Base-by-base conservation (phyloP, 805 yeast genomes). In the Teunomyces panamensis region DNA sequence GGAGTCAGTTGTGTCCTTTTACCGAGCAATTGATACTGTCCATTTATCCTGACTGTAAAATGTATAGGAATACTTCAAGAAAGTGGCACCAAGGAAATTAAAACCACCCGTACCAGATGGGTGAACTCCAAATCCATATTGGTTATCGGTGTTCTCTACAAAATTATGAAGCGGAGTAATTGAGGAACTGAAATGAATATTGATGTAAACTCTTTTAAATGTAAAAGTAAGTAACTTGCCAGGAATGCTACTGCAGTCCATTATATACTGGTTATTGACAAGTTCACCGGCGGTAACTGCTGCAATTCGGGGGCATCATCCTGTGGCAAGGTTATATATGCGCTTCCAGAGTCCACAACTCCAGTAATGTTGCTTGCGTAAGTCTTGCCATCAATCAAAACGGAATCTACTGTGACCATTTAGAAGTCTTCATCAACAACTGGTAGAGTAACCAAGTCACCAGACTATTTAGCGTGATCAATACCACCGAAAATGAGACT, bases 11-110 rank as follows among this genome's bases (percentile, higher is more conserved):
- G 74, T 55, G 42, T 54, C 62, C 39, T 63, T 68, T 2, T 74
- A 83, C 51, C 74, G 79, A 3, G 82, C 83, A 10, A 79, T 33
- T 1, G 75, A 74, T 20, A 79, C 55, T 46, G 71, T 69, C 26
- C 63, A 56, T 35, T 68, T 64, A 30, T 75, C 82, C 42, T 81
- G 58, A 60, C 83, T 84, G 49, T 72, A 83, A 41, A 80, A 84
- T 34, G 75, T 70, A 54, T 81, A 81, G 0, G 78, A 79, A 27
- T 74, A 61, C 49, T 77, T 68, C 48, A 83, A 58, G 61, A 83
- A 77, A 4, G 76, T 65, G 58, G 80, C 84, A 43, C 87, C 87
- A 13, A 17, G 17, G 17, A 80, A 60, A 6, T 75, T 41, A 39
- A 13, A n/a, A 9, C 24, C 41, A 14, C 9, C 7, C 1, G 16